These are phyloP conservation scores for Aspergillus alliaceus DNA, from an alignment of 2,329 filamentous ascomycete genomes.

Conservation along the genomic window DNA sequence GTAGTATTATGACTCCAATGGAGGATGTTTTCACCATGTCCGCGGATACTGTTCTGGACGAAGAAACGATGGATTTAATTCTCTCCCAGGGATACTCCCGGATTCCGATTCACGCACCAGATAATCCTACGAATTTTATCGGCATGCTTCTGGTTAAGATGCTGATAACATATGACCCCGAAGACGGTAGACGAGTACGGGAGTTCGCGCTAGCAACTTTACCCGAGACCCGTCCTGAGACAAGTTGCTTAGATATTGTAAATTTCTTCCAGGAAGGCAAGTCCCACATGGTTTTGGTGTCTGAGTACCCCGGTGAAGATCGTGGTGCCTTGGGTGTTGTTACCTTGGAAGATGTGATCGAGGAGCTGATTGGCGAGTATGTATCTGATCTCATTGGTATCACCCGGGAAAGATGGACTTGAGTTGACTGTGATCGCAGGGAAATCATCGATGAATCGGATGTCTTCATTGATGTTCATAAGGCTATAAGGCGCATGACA, in stretches of 20 bases:
- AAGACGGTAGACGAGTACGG: conserved; percentile 80
- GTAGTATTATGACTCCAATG: conserved; percentile 98
- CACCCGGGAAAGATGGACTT: no score
- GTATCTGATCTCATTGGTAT: conserved; percentile 36
- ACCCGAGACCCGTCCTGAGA: conserved; percentile 91
- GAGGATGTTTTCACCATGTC: conserved; percentile 95
- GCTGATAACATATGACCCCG: conserved; percentile 96
- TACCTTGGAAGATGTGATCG: conserved; percentile 95
- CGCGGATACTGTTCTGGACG: conserved; percentile 89
- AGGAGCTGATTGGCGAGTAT: conserved; percentile 96
- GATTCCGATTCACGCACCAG: conserved; percentile 88
- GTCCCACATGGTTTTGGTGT: conserved; percentile 97
- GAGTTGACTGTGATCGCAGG: conserved; percentile 48
- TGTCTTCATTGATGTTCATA: conserved; percentile 97
- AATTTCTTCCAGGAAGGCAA: conserved; percentile 99
- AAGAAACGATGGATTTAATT: conserved; percentile 91
- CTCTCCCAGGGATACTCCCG: conserved; percentile 91
- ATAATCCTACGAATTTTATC: conserved; percentile 83
- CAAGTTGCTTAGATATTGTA: conserved; percentile 95
- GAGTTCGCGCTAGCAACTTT: conserved; percentile 93
- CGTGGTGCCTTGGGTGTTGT: conserved; percentile 90
- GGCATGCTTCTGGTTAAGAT: conserved; percentile 99
- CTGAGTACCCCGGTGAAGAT: conserved; percentile 84
- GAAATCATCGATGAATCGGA: conserved; percentile 99
- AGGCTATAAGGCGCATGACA: conserved; percentile 85